These are phyloP conservation scores for Lasiosphaeriaceae sp. DNA, from an alignment of 495 filamentous ascomycete genomes.

Conservation along the genomic window DNA sequence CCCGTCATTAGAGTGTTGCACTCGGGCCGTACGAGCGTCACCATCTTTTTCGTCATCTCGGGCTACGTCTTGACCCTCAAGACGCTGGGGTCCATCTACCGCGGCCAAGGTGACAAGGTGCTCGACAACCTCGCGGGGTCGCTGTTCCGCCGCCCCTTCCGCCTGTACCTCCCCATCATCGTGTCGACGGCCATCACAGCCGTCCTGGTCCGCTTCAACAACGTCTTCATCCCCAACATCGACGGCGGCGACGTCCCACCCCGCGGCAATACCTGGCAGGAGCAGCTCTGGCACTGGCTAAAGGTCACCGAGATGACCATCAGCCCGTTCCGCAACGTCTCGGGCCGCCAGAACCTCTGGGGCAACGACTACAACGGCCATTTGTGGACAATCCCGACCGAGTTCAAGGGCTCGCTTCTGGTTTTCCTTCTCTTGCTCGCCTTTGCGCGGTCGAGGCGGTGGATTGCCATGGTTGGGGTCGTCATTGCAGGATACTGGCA, in stretches of 20 bases:
- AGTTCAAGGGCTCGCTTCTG: constrained; percentile 46
- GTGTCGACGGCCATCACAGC: constrained; percentile 1
- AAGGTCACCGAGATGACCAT: constrained; percentile 15
- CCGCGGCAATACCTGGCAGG: neutral
- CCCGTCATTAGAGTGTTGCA: constrained; percentile 55
- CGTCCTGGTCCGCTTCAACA: constrained; percentile 3
- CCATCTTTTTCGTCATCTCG: constrained; percentile 62
- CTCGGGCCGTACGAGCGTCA: constrained; percentile 57
- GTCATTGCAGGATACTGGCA: constrained; percentile 7
- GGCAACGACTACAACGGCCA: constrained; percentile 12
- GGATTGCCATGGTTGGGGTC: neutral
- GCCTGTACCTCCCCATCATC: constrained; percentile 15
- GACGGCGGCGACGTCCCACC: neutral
- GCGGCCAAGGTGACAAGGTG: neutral
- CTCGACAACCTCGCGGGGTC: constrained; percentile 8
- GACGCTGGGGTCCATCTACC: constrained; percentile 41
- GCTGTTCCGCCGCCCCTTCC: constrained; percentile 11
- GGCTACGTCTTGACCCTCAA: constrained; percentile 55
- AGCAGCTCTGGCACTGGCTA: constrained; percentile 13
- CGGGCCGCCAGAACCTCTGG: constrained; percentile 37
- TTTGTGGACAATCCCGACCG: constrained; percentile 51
- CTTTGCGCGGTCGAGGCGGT: neutral
- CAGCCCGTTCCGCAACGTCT: constrained; percentile 33
- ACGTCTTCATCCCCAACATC: constrained; percentile 4
- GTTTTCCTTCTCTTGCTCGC: constrained; percentile 4